These are phyloP conservation scores for Streptanthus diversifolius DNA, from an alignment of 345 rosid species.

Conservation along the genomic window DNA sequence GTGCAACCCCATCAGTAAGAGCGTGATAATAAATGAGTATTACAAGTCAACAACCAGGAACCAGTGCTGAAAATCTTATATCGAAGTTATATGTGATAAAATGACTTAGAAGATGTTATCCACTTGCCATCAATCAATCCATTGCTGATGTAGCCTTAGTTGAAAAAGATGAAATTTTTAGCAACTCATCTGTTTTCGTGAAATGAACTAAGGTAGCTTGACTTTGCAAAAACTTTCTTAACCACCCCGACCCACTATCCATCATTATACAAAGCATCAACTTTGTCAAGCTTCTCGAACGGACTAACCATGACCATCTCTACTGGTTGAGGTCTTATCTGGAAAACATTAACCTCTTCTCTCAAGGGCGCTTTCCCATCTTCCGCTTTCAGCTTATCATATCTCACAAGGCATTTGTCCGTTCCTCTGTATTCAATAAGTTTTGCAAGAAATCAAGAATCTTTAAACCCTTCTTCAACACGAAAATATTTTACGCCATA, in stretches of 20 bases:
- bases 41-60: constrained; percentile 1
- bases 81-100: neutral
- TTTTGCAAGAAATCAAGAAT: constrained; percentile 79
- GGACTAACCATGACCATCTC: constrained; percentile 34
- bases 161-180: constrained; percentile 53
- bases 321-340: constrained; percentile 75
- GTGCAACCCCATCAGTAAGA: constrained; percentile 16
- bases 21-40: neutral
- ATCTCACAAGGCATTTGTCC: constrained; percentile 56
- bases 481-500: constrained; percentile 6
- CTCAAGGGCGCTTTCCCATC: constrained; percentile 60
- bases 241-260: constrained; percentile 89
- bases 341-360: constrained; percentile 49
- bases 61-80: neutral
- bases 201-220: constrained; percentile 53
- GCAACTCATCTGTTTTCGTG: constrained; percentile 44
- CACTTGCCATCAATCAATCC: constrained; percentile 67
- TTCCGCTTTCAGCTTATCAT: constrained; percentile 57
- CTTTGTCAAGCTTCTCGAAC: constrained; percentile 60
- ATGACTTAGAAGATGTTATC: constrained; percentile 49
- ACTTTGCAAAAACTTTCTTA: constrained; percentile 43
- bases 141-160: constrained; percentile 68
- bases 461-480: constrained; percentile 80
- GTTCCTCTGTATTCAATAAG: constrained; percentile 44
- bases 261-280: constrained; percentile 75